Base-by-base conservation (phyloP, 371 early-diverging fungal species). In the Haplosporangium sp. region DNA sequence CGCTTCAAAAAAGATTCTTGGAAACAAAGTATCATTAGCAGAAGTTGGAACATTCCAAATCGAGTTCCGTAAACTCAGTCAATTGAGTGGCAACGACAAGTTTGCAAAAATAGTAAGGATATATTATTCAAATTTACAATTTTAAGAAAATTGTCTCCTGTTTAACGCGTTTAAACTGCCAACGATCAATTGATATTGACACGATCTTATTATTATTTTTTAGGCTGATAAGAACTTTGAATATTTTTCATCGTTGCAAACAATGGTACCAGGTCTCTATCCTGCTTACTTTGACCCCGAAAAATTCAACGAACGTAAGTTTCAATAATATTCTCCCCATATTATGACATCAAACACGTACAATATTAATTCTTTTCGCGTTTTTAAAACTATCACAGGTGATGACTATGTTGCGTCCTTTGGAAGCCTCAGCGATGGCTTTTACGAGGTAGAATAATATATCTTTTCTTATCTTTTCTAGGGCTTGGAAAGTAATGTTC, bases 31-130 rank as follows among this genome's bases (percentile, higher is more conserved):
- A 35, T 76, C 67, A 0, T 38, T 95, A 42, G 96, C 96, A 1
- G 95, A 96, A 66, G 92, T 94, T 2, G 95, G 95, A 3, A 93
- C 96, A 0, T 77, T 97, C 13, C 88, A 95, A 63, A 75, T 98
- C 19, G 98, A 97, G 82, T 94, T 95, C 77, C 92, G 94, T 47
- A 86, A 89, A 45, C 85, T 97, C 48, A 89, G 92, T 6, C 84
- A 92, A 37, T 84, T 94, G 44, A 92, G 94, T 0, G 87, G 87
- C 1, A 84, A 93, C 52, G 72, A 81, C 13, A 76, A 65, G 64
- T 75, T 65, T 62, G 13, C 8, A 34, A 15, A 52, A n/a, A 45
- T 69, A 13, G 74, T 93, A 89, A 27, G 17, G 91, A 87, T 68
- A 83, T 27, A 45, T 42, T 44, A 2, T 13, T 44, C 9, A 13